Conservation (phyloP, 2,329 filamentous ascomycete genomes). For the Ascochyta pisi region DNA sequence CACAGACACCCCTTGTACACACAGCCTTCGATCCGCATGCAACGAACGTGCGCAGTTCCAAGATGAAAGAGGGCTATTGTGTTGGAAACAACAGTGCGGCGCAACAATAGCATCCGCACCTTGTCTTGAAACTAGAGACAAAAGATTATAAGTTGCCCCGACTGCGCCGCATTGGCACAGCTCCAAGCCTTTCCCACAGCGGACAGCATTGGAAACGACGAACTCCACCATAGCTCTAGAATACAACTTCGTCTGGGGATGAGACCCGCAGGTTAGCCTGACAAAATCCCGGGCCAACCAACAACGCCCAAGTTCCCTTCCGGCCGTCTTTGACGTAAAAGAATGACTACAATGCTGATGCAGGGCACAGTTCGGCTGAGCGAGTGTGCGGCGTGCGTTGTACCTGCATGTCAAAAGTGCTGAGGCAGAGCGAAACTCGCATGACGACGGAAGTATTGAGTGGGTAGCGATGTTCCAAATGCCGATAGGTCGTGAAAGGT, state of each 20-base stretch:
- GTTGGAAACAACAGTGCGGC: background rate
- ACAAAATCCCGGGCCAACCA: too few relatives aligned
- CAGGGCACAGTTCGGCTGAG: background rate
- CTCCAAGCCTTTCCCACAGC: too few relatives aligned
- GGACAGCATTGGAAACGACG: background rate
- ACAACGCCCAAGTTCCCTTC: too few relatives aligned
- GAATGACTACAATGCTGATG: background rate
- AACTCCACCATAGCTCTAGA: too few relatives aligned
- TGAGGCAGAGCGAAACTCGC: slow-evolving; percentile 1
- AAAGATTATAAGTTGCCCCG: background rate
- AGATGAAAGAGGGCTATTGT: background rate
- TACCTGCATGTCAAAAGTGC: slow-evolving; percentile 4
- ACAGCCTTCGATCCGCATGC: background rate
- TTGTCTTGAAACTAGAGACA: background rate
- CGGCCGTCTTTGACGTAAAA: too few relatives aligned
- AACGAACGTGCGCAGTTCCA: background rate
- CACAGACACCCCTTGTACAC: background rate
- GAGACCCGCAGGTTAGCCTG: too few relatives aligned
- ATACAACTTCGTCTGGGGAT: too few relatives aligned
- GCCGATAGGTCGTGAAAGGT: background rate
- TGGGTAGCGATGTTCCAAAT: background rate
- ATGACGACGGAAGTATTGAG: background rate
- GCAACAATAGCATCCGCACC: background rate
- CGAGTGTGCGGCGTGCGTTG: background rate
- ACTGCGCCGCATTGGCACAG: background rate